A percentile compares a stretch with the other conserved stretches of the same genome.
Conservation (phyloP, 495 filamentous ascomycete species). For the Bacidia rubella region DNA sequence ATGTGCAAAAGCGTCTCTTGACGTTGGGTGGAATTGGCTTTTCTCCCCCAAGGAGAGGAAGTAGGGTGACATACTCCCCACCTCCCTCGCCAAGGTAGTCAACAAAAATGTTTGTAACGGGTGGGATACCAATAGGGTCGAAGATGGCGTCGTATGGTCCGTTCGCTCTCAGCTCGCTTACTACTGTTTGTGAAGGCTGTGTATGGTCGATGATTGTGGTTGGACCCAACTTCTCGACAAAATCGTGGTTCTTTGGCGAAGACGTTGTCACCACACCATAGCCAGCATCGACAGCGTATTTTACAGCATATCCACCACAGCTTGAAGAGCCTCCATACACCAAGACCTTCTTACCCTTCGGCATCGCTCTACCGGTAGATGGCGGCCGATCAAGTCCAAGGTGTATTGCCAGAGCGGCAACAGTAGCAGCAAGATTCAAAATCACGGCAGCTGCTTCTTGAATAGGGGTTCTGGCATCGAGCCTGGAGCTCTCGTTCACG, state of each 20-base stretch:
- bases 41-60: not conserved
- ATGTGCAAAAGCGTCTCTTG: not conserved
- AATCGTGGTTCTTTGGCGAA: slow-evolving; percentile 19
- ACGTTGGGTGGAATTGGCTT: slow-evolving; percentile 3
- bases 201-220: slow-evolving; percentile 17
- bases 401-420: slow-evolving; percentile 14
- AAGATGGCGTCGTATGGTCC: slow-evolving; percentile 14
- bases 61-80: not conserved
- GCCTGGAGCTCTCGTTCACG: not conserved
- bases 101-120: not conserved
- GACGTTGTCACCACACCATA: slow-evolving; percentile 26
- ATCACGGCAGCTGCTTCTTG: slow-evolving; percentile 1
- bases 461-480: not conserved
- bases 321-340: slow-evolving; percentile 24
- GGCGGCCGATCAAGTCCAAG: slow-evolving; percentile 15
- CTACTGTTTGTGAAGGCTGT: not conserved
- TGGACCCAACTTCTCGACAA: slow-evolving; percentile 19
- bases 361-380: not conserved
- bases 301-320: slow-evolving; percentile 20
- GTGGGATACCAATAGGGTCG: not conserved
- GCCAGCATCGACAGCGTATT: slow-evolving; percentile 20
- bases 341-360: slow-evolving; percentile 19
- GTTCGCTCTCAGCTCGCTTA: slow-evolving; percentile 5
- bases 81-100: not conserved
- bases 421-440: slow-evolving; percentile 12